Evolutionary conservation across 2,329 filamentous ascomycete species (phyloP), one percentile per base, ranked within the genome.

Genomic region (Pleomassaria siparia): DNA sequence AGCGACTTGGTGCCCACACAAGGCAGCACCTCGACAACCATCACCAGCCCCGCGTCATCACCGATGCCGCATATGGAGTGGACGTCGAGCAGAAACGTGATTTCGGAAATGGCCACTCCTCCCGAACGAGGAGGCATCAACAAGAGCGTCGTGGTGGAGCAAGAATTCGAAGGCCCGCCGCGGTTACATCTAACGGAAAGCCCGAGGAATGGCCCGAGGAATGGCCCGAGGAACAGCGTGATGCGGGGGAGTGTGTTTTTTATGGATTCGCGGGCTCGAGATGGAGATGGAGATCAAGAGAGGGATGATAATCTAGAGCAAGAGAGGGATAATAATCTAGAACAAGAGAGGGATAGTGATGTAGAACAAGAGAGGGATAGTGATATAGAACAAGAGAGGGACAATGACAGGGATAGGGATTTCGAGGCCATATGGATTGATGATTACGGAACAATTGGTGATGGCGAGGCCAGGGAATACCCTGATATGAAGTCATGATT

Each of bases 1-100:
- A 40, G 43, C 20, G 50, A 50, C 9, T 42, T 57, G 9, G 44
- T 41, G 3, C 45, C 48, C 2, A 45, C 44, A 11, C 16, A 46
- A 9, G 48, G 39, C 6, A 48, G 47, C 22, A 55, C 40, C 5
- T 39, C 39, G 20, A 53, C 50, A 4, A 50, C 47, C 6, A 36
- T 50, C 1, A 46, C 45, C 2, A 49, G 37, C 10, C 44, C 43
- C 2, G 20, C 46, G 37, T n/a, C n/a, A 18, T 22, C 6, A 15
- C 20, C 11, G 15, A 18, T n/a, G n/a, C n/a, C 11, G 8, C 15
- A 12, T 6, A 18, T n/a, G 6, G 24, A 18, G 39, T 4, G 4
- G 16, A 29, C 13, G 4, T 4, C 4, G 18, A 40, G 13, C 9
- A 25, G 25, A n/a, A 29, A 13, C 13, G 39, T 28, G 15, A 28